Percentiles rank a stretch among this genome's conserved stretches.
Conservation (phyloP, 805 yeast species). For the Cyberlindnera petersonii region DNA sequence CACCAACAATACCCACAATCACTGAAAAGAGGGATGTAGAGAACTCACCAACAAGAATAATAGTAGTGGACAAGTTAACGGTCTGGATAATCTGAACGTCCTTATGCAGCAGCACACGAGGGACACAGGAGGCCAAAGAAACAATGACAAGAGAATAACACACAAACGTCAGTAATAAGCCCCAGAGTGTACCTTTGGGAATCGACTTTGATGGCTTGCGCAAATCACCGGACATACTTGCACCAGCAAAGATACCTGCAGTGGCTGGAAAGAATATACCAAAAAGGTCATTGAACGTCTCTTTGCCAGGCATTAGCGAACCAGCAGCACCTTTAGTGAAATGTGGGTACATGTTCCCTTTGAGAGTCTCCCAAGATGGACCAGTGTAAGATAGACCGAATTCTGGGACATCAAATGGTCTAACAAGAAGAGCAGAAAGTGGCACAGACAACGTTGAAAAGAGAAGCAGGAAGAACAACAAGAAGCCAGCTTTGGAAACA, state of each 20-base stretch:
- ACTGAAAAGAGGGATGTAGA: constrained; percentile 90
- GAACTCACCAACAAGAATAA: constrained; percentile 84
- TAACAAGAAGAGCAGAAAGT: constrained; percentile 60
- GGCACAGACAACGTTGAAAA: constrained; percentile 81
- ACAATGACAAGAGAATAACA: constrained; percentile 79
- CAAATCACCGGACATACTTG: constrained; percentile 96
- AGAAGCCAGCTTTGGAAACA: constrained; percentile 78
- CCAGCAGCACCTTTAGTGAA: constrained; percentile 94
- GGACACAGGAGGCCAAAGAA: constrained; percentile 74
- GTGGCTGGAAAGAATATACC: constrained; percentile 98
- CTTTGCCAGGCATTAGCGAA: constrained; percentile 55
- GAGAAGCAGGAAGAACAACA: constrained; percentile 62
- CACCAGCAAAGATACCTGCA: constrained; percentile 98
- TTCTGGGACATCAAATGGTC: constrained; percentile 56
- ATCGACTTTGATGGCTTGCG: constrained; percentile 81
- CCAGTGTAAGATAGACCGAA: constrained; percentile 62
- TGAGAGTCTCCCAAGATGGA: constrained; percentile 60
- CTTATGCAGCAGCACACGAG: constrained; percentile 68
- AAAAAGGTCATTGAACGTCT: constrained; percentile 80
- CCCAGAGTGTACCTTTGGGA: constrained; percentile 91
- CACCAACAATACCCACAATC: constrained; percentile 94
- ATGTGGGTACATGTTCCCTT: constrained; percentile 66
- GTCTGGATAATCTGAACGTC: constrained; percentile 88
- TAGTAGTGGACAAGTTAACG: constrained; percentile 59
- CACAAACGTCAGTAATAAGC: constrained; percentile 69